Base-by-base conservation (phyloP, 2,329 filamentous ascomycete species). In the Gliomastix tumulicola region DNA sequence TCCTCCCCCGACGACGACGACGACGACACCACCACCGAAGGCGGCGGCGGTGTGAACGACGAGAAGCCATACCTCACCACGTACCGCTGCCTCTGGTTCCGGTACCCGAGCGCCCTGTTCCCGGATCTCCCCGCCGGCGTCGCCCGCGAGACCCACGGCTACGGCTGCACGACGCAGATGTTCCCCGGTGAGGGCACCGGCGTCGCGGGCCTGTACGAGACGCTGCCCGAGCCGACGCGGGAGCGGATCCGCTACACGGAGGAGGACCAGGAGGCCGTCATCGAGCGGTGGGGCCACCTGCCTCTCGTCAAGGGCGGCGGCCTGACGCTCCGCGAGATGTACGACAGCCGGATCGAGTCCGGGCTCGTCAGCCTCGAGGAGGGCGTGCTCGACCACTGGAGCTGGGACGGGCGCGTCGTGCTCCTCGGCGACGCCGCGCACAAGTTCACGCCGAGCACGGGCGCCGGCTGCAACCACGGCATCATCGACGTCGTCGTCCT, bases 21-120 rank as follows among this genome's bases (percentile, higher is more conserved):
- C 4, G 55, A 58, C 3, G 62, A 49, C 30, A 35, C 54, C 12
- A 49, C 54, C 1, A 50, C 43, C 2, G 63, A 56, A 43, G 42
- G 52, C 20, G 51, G 44, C 10, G n/a, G n/a, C n/a, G n/a, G 31
- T 44, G 33, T 49, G 5, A 51, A 60, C 34, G 45, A 48, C 0
- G 50, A 54, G 33, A 41, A 48, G 4, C 55, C 58, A 3, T 62
- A 49, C 30, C 36, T 55, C 12, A 49, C 54, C 1, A 50, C 43
- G 1, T 63, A 56, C 44, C 43, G 52, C 20, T 52, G 44, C 10
- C 42, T 63, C 28, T 63, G 59, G 57, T 22, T 55, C 15, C 52
- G 53, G 5, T 46, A 59, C 21, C 55, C 56, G 0, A 45, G 39
- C 15, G 15, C 19, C 3, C 10, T 20, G 7, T 13, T 16, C 13